Conservation (phyloP, 2,329 filamentous ascomycete species). For the Dendryphion nanum region DNA sequence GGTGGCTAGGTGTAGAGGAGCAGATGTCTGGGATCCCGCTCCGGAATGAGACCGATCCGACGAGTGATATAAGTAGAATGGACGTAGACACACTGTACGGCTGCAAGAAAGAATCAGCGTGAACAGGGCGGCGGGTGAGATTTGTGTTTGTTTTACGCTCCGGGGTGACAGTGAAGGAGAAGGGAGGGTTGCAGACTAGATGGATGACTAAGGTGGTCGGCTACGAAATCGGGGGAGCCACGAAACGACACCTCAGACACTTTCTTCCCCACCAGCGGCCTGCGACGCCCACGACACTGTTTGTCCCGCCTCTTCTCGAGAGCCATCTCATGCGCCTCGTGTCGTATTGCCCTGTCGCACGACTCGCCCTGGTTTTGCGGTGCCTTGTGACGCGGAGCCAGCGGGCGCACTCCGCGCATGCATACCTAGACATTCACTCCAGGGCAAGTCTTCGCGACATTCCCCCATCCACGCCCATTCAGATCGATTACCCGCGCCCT, state of each 20-base stretch:
- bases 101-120: conserved; percentile 6
- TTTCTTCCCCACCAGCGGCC: background rate
- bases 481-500: no score
- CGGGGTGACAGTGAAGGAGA: conserved; percentile 17
- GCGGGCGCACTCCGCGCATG: conserved; percentile 6
- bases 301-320: no score
- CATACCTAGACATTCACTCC: conserved; percentile 1
- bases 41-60: conserved; percentile 28
- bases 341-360: no score
- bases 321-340: no score
- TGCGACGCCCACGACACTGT: no score
- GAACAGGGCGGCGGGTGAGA: conserved; percentile 31
- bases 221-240: background rate
- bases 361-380: no score
- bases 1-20: conserved; percentile 6
- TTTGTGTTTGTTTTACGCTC: conserved; percentile 36
- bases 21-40: conserved; percentile 20
- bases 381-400: no score
- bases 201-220: background rate
- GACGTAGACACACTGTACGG: background rate
- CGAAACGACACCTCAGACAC: background rate
- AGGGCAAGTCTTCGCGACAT: no score
- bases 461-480: no score
- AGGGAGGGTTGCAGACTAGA: conserved; percentile 6
- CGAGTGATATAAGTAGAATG: no score